Evolutionary conservation across 1,284 basidiomycete species (phyloP), one percentile per base, ranked within the genome.

Genomic region (Moniliophthora roreri): DNA sequence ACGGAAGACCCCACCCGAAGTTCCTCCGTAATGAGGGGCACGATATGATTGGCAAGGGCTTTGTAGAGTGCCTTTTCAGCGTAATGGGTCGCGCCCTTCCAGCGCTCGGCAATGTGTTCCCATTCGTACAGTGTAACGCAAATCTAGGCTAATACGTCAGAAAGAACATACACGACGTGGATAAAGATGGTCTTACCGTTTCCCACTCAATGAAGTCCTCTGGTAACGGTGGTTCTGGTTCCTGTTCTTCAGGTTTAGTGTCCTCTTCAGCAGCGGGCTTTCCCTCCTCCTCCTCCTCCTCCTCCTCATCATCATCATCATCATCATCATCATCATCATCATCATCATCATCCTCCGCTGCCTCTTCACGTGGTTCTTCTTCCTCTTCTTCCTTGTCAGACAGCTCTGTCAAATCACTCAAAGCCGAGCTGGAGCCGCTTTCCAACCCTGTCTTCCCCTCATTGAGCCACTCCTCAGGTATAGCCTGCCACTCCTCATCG

Each of bases 101-200:
- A 95, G 28, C 72, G 81, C 32, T 84, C 81, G 11, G 81, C 77
- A 49, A 95, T 79, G 39, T 77, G 76, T 59, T 91, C 84, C 93
- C 93, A 93, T 58, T 93, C 91, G 5, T 78, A 67, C 15, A 91
- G 73, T n/a, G 89, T 90, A 13, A 87, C 80, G 62, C 88, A 91
- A 57, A 95, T 81, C 89, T 93, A 51, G 9, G 16, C n/a, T 39
- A n/a, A 24, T 32, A 40, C 26, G 16, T 18, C n/a, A 51, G 26
- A n/a, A 21, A 41, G 18, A 45, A 53, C 54, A 10, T 15, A 32
- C 35, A 49, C 51, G 35, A 26, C 15, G 41, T 18, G 20, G 32
- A 56, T 54, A 34, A 36, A 38, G 13, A 23, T 47, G 44, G 51
- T 76, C 84, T 59, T 55, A 91, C 90, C 61, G 87, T 87, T 71